Evolutionary conservation across 108 stramenopile genomes (phyloP).

Genomic region (Cyclotella choctawhatcheeana): DNA sequence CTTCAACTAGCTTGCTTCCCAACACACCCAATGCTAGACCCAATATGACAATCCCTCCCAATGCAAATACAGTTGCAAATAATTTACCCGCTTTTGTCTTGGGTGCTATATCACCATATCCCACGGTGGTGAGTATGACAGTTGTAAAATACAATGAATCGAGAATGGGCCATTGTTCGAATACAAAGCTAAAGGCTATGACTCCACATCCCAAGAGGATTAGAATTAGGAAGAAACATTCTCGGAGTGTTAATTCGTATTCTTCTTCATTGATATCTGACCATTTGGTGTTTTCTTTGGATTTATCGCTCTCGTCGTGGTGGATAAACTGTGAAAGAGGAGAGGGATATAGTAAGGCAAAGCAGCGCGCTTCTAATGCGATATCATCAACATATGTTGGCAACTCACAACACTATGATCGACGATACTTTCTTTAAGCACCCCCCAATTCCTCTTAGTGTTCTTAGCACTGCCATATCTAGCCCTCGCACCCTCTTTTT

Average conservation of each 20-base stretch:
- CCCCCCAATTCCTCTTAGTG: background rate
- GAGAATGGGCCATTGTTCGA: slow-evolving; percentile 59
- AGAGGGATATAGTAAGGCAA: too few relatives aligned
- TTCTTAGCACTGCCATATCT: slow-evolving; percentile 2
- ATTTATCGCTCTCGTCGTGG: too few relatives aligned
- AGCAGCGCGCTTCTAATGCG: too few relatives aligned
- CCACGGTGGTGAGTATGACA: slow-evolving; percentile 51
- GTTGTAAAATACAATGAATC: slow-evolving; percentile 71
- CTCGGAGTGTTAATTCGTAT: slow-evolving; percentile 40
- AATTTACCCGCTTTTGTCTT: slow-evolving; percentile 49
- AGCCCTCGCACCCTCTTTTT: background rate
- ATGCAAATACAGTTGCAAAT: slow-evolving; percentile 70
- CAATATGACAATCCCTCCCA: slow-evolving; percentile 65
- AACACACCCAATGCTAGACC: slow-evolving; percentile 62
- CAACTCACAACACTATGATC: too few relatives aligned
- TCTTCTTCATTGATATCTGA: slow-evolving; percentile 23
- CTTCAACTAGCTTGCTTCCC: slow-evolving; percentile 53
- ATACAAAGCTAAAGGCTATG: slow-evolving; percentile 54
- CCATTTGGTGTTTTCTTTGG: too few relatives aligned
- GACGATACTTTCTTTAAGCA: too few relatives aligned
- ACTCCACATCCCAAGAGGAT: slow-evolving; percentile 56
- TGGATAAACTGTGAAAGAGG: too few relatives aligned
- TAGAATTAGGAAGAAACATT: slow-evolving; percentile 50
- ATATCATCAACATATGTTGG: too few relatives aligned
- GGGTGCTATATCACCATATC: slow-evolving; percentile 39